Percentiles rank a stretch among this genome's conserved stretches.
phyloP scores from a whole-genome alignment of 176 grass and related monocot genomes.

The Triticum turgidum region DNA sequence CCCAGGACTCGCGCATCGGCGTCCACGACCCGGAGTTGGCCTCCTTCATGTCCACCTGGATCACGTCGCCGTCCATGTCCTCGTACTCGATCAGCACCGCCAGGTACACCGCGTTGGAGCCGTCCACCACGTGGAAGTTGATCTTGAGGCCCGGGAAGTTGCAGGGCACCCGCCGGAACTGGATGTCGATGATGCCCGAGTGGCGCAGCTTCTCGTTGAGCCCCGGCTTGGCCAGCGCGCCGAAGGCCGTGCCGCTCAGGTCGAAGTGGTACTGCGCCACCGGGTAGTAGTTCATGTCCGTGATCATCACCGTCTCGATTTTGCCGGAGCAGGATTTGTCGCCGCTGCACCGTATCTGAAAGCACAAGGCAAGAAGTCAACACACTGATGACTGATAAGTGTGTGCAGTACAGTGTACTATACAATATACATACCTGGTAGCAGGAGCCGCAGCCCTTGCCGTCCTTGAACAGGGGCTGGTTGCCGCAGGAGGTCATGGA shows the following conservation, averaged over 20 bases:
- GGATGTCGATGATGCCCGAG: conserved; percentile 60
- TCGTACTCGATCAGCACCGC: conserved; percentile 55
- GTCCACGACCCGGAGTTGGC: conserved; percentile 31
- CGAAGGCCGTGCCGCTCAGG: conserved; percentile 62
- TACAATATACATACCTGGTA: conserved; percentile 28
- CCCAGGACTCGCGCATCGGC: conserved; percentile 53
- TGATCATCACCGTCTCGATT: conserved; percentile 38
- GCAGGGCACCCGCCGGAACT: conserved; percentile 53
- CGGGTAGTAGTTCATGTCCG: conserved; percentile 68
- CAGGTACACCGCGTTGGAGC: conserved; percentile 66
- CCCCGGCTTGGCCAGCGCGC: conserved; percentile 33
- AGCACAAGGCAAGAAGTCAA: not conserved
- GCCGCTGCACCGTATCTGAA: conserved; percentile 39
- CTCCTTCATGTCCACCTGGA: conserved; percentile 46
- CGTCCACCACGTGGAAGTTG: conserved; percentile 50
- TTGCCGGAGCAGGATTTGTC: conserved; percentile 43
- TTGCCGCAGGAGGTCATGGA: conserved; percentile 64
- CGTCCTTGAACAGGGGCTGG: conserved; percentile 34
- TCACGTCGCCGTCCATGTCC: conserved; percentile 48
- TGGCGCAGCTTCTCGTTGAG: conserved; percentile 48
- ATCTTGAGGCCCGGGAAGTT: conserved; percentile 22
- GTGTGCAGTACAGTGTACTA: not conserved
- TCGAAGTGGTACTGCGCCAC: conserved; percentile 60
- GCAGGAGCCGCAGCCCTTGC: conserved; percentile 61
- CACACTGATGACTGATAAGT: not conserved